A percentile compares a stretch with the other conserved stretches of the same genome.
These are phyloP conservation scores for Cyclotella distinguenda DNA, from an alignment of 108 stramenopile species.

Conservation along the genomic window DNA sequence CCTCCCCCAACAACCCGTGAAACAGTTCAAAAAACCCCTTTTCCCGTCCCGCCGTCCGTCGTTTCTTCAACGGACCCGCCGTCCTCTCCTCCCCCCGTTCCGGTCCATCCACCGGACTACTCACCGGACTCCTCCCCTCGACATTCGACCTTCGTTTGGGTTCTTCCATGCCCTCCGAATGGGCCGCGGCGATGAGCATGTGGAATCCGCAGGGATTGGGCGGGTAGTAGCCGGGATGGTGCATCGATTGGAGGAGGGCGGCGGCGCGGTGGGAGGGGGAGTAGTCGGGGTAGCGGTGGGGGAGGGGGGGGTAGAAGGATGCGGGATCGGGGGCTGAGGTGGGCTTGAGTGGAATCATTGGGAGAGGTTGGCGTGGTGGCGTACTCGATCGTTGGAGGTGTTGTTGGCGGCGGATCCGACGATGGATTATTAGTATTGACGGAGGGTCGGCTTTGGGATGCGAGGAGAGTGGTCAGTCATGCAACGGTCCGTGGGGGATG, in stretches of 20 bases:
- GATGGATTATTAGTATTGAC: too few relatives aligned
- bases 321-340: too few relatives aligned
- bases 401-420: too few relatives aligned
- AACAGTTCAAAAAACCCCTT: background rate
- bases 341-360: too few relatives aligned
- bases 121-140: background rate
- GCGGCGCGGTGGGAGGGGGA: slow-evolving; percentile 1
- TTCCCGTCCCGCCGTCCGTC: slow-evolving; percentile 6
- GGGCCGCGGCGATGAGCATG: slow-evolving; percentile 6
- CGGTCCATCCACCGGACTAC: too few relatives aligned
- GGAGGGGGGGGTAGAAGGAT: slow-evolving; percentile 18
- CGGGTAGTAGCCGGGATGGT: background rate
- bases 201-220: slow-evolving; percentile 2
- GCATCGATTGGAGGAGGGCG: background rate
- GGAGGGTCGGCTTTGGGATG: too few relatives aligned
- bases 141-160: background rate
- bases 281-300: slow-evolving; percentile 16
- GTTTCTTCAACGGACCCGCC: slow-evolving; percentile 34
- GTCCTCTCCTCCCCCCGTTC: background rate
- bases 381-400: too few relatives aligned
- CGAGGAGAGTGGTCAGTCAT: too few relatives aligned
- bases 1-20: background rate
- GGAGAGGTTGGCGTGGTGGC: too few relatives aligned
- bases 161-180: background rate
- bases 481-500: too few relatives aligned